Evolutionary conservation across 768 basidiomycete species (phyloP), one percentile per base, ranked within the genome.

Genomic region (Chlorophyllum brunneum): DNA sequence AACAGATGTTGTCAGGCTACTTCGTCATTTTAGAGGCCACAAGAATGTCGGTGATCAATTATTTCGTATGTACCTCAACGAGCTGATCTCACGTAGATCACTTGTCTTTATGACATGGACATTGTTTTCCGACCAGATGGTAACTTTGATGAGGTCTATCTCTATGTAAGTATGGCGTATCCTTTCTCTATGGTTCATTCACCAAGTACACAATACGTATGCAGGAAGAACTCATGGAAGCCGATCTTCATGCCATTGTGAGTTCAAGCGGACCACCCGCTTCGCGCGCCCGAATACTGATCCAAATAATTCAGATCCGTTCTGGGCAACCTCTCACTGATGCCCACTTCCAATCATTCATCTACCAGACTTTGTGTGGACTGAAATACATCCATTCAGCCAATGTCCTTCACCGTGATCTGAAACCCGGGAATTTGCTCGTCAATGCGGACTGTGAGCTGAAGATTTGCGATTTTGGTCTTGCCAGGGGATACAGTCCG

Each of bases 181-280:
- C 36, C 26, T 18, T 22, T 36, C 6, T n/a, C 16, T 39, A 10
- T 13, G 13, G 24, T 26, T 20, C 27, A 5, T 16, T 29, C 48
- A 54, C 36, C 51, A 53, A 20, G 55, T 31, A 24, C 20, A 10
- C 20, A 16, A 20, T 30, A 48, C 59, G 40, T 31, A 13, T 20
- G 15, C 51, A 98, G 89, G 95, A 98, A 74, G 97, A 99, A 68
- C 83, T 98, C 59, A 99, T 98, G 97, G 97, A 99, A 67, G 97
- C 97, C 50, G 97, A 99, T 81, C 79, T 99, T 16, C 97, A 98
- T 63, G 97, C 97, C 16, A 99, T 99, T 68, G 94, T 95, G 61
- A 69, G 82, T n/a, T 64, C 38, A 16, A 44, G n/a, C 15, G 43
- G 27, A 45, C 10, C 43, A 31, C 24, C 4, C n/a, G n/a, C n/a